Conservation (phyloP, 2,329 filamentous ascomycete species). For the Capronia coronata region DNA sequence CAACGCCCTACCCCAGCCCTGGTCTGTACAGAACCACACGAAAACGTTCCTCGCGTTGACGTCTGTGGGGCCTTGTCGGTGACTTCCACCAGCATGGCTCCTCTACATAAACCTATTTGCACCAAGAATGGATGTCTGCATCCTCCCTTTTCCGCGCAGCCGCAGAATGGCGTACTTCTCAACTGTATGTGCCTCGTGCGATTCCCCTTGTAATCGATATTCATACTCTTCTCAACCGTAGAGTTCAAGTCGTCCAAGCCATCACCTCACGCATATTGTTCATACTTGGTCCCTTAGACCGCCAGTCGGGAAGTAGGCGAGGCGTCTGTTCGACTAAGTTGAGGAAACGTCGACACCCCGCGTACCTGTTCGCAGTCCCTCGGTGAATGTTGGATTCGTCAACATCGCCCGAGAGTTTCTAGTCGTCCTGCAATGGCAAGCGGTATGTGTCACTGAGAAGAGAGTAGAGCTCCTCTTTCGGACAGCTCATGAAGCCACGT, state of each 20-base stretch:
- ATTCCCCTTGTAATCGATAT: constrained; percentile 43
- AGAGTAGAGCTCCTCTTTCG: constrained; percentile 41
- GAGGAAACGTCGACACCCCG: constrained; percentile 9
- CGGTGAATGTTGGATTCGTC: constrained; percentile 33
- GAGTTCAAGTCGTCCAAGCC: constrained; percentile 1
- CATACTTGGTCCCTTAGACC: constrained; percentile 31
- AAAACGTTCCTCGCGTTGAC: no score
- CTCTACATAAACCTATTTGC: no score
- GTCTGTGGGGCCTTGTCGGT: no score
- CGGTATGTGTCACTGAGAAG: constrained; percentile 47
- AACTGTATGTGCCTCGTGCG: constrained; percentile 46
- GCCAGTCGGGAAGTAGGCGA: constrained; percentile 40
- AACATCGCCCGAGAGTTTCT: constrained; percentile 29
- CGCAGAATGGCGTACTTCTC: no score
- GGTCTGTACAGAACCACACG: no score
- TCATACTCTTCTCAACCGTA: constrained; percentile 13
- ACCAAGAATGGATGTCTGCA: no score
- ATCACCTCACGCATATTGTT: constrained; percentile 31
- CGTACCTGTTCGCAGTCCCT: constrained; percentile 12
- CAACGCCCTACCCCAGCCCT: no score
- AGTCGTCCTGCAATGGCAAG: constrained; percentile 40
- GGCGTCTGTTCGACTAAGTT: neutral
- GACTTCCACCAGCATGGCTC: no score
- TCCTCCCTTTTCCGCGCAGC: no score
- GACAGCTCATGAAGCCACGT: constrained; percentile 43